These are phyloP conservation scores for Pythium grandisporangium DNA, from an alignment of 352 stramenopile genomes.

Conservation along the genomic window DNA sequence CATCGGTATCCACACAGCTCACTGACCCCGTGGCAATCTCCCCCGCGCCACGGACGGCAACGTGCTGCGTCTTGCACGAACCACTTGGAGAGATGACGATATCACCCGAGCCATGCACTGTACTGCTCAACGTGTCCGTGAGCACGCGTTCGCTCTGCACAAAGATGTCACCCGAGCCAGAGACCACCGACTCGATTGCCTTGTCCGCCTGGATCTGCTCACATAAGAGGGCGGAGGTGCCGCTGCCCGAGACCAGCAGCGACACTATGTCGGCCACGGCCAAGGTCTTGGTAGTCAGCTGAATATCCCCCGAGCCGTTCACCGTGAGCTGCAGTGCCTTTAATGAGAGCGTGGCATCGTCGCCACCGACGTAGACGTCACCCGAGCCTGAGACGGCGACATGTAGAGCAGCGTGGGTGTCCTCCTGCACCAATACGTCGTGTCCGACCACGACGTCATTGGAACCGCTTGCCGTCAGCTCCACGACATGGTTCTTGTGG, in stretches of 20 bases:
- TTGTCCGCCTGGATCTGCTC: slow-evolving; percentile 11
- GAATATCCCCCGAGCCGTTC: slow-evolving; percentile 7
- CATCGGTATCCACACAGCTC: slow-evolving; percentile 22
- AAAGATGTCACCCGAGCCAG: slow-evolving; percentile 19
- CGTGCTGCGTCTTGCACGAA: slow-evolving; percentile 13
- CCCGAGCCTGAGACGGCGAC: slow-evolving; percentile 3
- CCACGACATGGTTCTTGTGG: slow-evolving; percentile 10
- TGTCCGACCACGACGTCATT: slow-evolving; percentile 5
- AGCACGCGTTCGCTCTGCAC: slow-evolving; percentile 15
- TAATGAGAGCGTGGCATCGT: not conserved
- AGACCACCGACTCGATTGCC: slow-evolving; percentile 8
- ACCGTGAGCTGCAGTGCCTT: slow-evolving; percentile 13
- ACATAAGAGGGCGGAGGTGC: slow-evolving; percentile 16
- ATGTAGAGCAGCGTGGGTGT: slow-evolving; percentile 1
- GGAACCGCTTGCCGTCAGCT: slow-evolving; percentile 1
- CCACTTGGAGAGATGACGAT: slow-evolving; percentile 27
- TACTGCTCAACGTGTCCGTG: slow-evolving; percentile 9
- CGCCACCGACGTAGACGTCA: slow-evolving; percentile 7
- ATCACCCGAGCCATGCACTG: slow-evolving; percentile 21
- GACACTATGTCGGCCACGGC: slow-evolving; percentile 1
- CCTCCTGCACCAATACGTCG: slow-evolving; percentile 17
- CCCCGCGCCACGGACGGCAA: slow-evolving; percentile 22
- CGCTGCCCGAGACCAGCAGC: slow-evolving; percentile 8
- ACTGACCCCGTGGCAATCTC: slow-evolving; percentile 27
- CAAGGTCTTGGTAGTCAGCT: slow-evolving; percentile 9